Evolutionary conservation across 1,284 basidiomycete species (phyloP), one percentile per base, ranked within the genome.

Genomic region (Malassezia sympodialis): DNA sequence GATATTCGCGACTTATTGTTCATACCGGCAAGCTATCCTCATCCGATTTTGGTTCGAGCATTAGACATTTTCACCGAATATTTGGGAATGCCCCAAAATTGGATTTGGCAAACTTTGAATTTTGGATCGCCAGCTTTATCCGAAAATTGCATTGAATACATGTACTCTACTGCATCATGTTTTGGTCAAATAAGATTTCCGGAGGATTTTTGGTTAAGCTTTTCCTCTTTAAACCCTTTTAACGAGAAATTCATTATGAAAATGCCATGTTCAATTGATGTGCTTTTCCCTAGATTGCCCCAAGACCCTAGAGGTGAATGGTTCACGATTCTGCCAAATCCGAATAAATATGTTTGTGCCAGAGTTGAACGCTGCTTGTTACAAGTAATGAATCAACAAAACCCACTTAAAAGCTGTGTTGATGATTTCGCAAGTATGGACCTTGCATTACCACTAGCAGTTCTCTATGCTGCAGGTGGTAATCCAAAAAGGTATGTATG

Each of bases 221-320:
- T 21, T 21, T 39, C 17, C 6, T 39, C 17, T 8, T 21, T 12
- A 11, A 21, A 39, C 4, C 10, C 10, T 39, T 39, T 11, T 19
- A 8, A n/a, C 3, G 15, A 39, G 19, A 17, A 19, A 39, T 19
- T 10, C 37, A 39, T 39, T n/a, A 39, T 39, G 15, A 19, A 39
- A 19, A 39, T 21, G 37, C 41, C 24, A 2, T 28, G 41, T 10
- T 26, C 41, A 26, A 17, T 28, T 8, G 41, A 42, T 24, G 24
- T 39, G 10, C 42, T 50, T 10, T 50, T 56, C 27, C 41, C 37
- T 8, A 34, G 21, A 2, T 23, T 48, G 8, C 1, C 3, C 1
- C 19, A 40, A 6, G 48, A 56, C 40, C 48, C 53, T 3, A 41
- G 53, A n/a, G 47, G 53, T 4, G 3, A 15, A 8, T 56, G 53